Evolutionary conservation across 768 basidiomycete species (phyloP).

Genomic region (Russula ochroleuca): DNA sequence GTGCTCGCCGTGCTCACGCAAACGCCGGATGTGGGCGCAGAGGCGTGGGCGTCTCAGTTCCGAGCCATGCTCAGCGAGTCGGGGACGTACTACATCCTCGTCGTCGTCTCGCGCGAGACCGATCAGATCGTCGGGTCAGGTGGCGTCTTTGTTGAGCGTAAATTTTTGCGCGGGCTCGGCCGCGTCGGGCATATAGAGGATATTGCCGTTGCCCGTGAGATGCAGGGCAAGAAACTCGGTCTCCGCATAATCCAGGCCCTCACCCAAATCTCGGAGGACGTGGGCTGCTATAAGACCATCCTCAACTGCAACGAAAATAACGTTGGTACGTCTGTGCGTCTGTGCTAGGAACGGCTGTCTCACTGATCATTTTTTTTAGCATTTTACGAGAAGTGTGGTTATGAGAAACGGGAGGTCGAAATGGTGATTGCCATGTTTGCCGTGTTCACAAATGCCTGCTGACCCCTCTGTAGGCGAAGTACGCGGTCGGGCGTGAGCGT

Average conservation of each 20-base stretch:
- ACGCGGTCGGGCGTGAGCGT: conserved; percentile 45
- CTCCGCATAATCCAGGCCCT: conserved; percentile 82
- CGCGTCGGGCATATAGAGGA: conserved; percentile 96
- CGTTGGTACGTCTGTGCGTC: conserved; percentile 63
- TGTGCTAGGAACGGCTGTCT: conserved; percentile 3
- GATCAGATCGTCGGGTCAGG: conserved; percentile 85
- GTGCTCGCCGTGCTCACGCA: conserved; percentile 73
- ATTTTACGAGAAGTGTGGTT: conserved; percentile 98
- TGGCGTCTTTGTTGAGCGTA: conserved; percentile 84
- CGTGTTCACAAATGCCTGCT: background rate
- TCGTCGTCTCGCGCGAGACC: conserved; percentile 68
- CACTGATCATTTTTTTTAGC: conserved; percentile 44
- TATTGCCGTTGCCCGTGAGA: conserved; percentile 82
- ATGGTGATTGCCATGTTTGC: conserved; percentile 56
- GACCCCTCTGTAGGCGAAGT: conserved; percentile 47
- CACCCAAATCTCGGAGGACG: conserved; percentile 73
- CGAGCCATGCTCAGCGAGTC: conserved; percentile 49
- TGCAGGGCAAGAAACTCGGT: conserved; percentile 92
- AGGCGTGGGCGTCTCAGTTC: conserved; percentile 69
- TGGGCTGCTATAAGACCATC: conserved; percentile 94
- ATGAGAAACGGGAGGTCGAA: conserved; percentile 82
- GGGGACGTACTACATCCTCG: conserved; percentile 76
- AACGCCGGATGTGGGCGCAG: conserved; percentile 60
- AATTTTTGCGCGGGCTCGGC: conserved; percentile 85
- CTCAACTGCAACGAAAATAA: conserved; percentile 90